Evolutionary conservation across 305 asterid genomes (phyloP), one percentile per base, ranked within the genome.

Genomic region (Fraxinus ornus): DNA sequence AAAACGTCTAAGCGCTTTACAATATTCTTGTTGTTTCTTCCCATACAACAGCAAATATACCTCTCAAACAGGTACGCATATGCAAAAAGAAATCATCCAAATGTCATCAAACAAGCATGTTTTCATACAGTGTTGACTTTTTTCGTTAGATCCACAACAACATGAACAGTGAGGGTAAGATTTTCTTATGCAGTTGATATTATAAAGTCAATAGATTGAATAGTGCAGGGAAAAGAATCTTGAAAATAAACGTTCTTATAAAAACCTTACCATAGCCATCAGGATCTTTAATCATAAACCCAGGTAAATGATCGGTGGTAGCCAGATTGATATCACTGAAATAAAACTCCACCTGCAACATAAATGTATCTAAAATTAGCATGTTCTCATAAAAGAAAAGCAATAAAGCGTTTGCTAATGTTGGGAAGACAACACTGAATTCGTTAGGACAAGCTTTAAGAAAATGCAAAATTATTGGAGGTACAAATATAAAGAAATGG

Each of bases 311-410:
- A 85, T 92, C 97, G 75, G 98, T 94, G 36, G 97, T 93, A 30
- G 98, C 98, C 86, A 94, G 90, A 88, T 94, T 94, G 79, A 93
- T 86, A 83, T 94, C 98, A 85, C 98, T 93, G 90, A 94, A 94
- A 87, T 93, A 94, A 86, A 89, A 94, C 84, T 94, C 98, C 83
- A 94, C 97, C 98, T 94, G 90, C 85, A 83, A 64, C 76, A 78
- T 26, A 78, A 13, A 75, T 37, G 87, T n/a, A 81, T 44, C 49
- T 12, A 36, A 81, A 52, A 52, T 32, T 76, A 78, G 55, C 41
- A 44, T 74, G 6, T 8, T 73, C 33, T 22, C 57, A 21, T 75
- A 47, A 35, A 57, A 41, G 77, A n/a, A 75, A 32, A 64, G 15
- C 32, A 21, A 37, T 8, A 19, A 44, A 22, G 22, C 35, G 15